phyloP scores from a whole-genome alignment of 345 rosid genomes.

The Dovyalis caffra region DNA sequence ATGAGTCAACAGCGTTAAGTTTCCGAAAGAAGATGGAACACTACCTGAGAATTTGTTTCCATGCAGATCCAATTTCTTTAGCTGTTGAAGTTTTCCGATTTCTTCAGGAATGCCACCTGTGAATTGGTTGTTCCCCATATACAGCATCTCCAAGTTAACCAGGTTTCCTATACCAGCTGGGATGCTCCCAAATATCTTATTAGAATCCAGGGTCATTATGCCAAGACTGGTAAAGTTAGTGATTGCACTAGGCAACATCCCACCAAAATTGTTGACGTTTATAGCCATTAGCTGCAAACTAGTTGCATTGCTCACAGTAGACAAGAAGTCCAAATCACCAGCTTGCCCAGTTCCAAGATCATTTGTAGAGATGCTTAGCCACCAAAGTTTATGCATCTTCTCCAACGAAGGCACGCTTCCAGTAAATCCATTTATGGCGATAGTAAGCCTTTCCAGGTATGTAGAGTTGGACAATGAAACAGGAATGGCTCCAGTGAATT shows the following conservation, averaged over 20 bases:
- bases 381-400: conserved; percentile 9
- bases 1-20: conserved; percentile 7
- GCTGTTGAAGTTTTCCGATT: conserved; percentile 6
- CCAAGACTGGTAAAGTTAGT: conserved; percentile 5
- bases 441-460: conserved; percentile 6
- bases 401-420: conserved; percentile 12
- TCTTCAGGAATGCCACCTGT: conserved; percentile 10
- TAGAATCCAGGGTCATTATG: background rate
- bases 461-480: conserved; percentile 12
- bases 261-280: conserved; percentile 5
- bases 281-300: conserved; percentile 4
- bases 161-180: conserved; percentile 5
- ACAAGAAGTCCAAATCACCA: conserved; percentile 11
- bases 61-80: background rate
- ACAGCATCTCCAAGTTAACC: conserved; percentile 1
- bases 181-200: conserved; percentile 9
- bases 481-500: conserved; percentile 16
- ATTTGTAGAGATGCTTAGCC: conserved; percentile 14
- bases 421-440: conserved; percentile 1
- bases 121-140: background rate
- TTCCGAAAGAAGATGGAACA: conserved; percentile 16
- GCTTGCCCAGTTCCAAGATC: conserved; percentile 11
- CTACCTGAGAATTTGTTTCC: conserved; percentile 7
- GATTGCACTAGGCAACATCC: conserved; percentile 7
- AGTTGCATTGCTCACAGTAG: conserved; percentile 1